Percentiles rank a stretch among this genome's conserved stretches.
phyloP scores from a whole-genome alignment of 257 asterid genomes.

The Solanum etuberosum region DNA sequence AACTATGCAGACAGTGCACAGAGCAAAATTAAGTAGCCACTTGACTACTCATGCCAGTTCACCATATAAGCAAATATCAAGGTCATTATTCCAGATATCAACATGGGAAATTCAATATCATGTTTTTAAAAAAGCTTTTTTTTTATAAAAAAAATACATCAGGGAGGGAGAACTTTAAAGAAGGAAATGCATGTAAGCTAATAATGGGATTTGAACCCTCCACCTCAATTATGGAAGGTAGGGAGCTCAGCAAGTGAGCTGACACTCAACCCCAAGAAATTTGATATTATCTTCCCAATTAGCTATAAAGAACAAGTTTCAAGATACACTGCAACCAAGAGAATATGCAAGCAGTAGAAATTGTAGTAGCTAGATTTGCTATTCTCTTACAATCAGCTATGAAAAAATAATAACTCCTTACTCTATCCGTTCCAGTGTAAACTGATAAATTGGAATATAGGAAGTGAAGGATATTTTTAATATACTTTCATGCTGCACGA shows the following conservation, averaged over 20 bases:
- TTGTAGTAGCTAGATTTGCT: background rate
- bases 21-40: background rate
- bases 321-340: background rate
- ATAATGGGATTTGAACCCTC: background rate
- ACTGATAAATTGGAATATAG: background rate
- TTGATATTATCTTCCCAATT: background rate
- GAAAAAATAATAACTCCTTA: background rate
- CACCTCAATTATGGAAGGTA: background rate
- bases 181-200: background rate
- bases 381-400: background rate
- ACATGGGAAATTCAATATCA: background rate
- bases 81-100: background rate
- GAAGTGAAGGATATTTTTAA: constrained; percentile 77
- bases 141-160: background rate
- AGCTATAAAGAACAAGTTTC: background rate
- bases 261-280: background rate
- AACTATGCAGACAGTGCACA: background rate
- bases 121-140: background rate
- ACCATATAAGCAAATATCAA: background rate
- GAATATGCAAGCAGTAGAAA: background rate
- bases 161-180: background rate
- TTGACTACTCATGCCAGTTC: background rate
- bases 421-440: background rate
- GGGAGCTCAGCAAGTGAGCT: background rate
- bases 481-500: constrained; percentile 63